A percentile compares a stretch with the other conserved stretches of the same genome.
These are phyloP conservation scores for Phytophthora niederhauseri DNA, from an alignment of 352 stramenopile genomes.

Conservation along the genomic window DNA sequence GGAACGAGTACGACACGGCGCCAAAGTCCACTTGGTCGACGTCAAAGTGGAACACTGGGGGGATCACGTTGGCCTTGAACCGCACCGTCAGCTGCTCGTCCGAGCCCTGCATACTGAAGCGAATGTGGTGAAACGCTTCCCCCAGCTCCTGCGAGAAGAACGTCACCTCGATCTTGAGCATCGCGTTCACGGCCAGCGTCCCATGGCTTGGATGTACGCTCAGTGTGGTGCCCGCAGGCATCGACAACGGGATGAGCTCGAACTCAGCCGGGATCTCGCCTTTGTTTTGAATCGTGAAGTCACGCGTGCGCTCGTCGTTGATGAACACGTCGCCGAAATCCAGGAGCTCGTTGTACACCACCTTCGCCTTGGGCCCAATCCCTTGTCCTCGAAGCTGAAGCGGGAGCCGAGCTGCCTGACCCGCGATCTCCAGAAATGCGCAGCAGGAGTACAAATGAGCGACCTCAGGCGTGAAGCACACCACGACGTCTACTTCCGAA, in stretches of 20 bases:
- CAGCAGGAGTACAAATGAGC: conserved; percentile 83
- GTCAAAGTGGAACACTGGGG: conserved; percentile 94
- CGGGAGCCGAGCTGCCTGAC: conserved; percentile 88
- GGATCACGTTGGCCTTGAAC: conserved; percentile 92
- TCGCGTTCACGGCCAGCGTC: conserved; percentile 77
- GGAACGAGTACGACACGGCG: conserved; percentile 92
- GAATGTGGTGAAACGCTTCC: conserved; percentile 86
- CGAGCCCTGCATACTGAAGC: conserved; percentile 88
- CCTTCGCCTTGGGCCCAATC: conserved; percentile 93
- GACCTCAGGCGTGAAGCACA: conserved; percentile 88
- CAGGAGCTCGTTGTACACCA: conserved; percentile 94
- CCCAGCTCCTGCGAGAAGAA: conserved; percentile 90
- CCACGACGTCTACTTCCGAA: conserved; percentile 91
- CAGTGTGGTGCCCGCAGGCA: conserved; percentile 44
- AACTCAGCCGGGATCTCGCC: conserved; percentile 93
- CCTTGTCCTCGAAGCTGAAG: conserved; percentile 90
- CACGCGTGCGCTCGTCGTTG: conserved; percentile 83
- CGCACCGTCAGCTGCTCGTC: conserved; percentile 81
- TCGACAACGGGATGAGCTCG: conserved; percentile 53
- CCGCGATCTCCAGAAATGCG: conserved; percentile 91
- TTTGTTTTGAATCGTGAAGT: conserved; percentile 94
- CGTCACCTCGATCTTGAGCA: conserved; percentile 82
- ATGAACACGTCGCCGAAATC: conserved; percentile 97
- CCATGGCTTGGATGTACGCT: conserved; percentile 54
- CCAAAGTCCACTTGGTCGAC: conserved; percentile 93